phyloP scores from a whole-genome alignment of 352 stramenopile species.

The Nothophytophthora sp. region DNA sequence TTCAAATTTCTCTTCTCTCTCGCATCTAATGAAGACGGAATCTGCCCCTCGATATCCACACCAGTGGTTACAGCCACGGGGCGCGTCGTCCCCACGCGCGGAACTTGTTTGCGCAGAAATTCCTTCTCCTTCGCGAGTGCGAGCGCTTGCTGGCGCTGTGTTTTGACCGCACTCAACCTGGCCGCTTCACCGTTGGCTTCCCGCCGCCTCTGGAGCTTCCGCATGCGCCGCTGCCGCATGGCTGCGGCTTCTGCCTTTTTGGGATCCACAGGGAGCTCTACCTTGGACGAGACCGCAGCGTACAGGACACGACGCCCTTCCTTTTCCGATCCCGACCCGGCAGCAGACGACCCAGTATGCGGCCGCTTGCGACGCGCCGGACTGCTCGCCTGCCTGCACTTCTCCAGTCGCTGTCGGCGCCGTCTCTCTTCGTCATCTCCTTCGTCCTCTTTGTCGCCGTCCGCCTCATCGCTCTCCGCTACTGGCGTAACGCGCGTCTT shows the following conservation, averaged over 20 bases:
- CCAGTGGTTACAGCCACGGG: no score
- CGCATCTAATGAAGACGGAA: no score
- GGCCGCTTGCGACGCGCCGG: constrained; percentile 3
- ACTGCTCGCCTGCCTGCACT: background rate
- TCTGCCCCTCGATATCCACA: no score
- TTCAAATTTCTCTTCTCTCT: no score
- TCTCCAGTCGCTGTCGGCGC: background rate
- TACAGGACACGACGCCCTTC: no score
- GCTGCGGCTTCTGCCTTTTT: constrained; percentile 9
- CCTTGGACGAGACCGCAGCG: background rate
- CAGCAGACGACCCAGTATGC: background rate
- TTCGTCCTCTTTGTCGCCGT: constrained; percentile 1
- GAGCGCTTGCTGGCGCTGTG: constrained; percentile 6
- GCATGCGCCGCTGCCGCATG: constrained; percentile 11
- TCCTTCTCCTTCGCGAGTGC: constrained; percentile 4
- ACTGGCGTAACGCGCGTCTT: no score
- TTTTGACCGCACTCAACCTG: constrained; percentile 10
- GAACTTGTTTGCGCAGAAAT: constrained; percentile 10
- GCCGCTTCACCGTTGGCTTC: constrained; percentile 14
- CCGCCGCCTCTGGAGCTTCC: constrained; percentile 14
- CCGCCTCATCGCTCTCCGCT: background rate
- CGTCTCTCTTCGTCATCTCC: background rate
- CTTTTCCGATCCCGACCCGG: constrained; percentile 2
- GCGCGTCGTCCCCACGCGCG: constrained; percentile 8
- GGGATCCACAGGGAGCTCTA: background rate